These are phyloP conservation scores for Trichosanthes cucumerina DNA, from an alignment of 306 rosid species.

Conservation along the genomic window DNA sequence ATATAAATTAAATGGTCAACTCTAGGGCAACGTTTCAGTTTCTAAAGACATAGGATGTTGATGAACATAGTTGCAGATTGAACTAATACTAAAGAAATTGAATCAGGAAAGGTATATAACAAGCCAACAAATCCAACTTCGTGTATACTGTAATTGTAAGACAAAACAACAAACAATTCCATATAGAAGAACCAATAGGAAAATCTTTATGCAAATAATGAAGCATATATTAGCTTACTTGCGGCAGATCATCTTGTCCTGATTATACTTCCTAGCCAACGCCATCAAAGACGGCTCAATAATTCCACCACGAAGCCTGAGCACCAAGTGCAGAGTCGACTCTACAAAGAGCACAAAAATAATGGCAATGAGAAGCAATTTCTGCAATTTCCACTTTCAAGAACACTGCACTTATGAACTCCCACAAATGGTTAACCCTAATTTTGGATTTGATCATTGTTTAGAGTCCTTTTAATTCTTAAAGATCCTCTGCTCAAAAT, in stretches of 20 bases:
- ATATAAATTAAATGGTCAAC: not conserved
- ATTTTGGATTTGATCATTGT: not conserved
- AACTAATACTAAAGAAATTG: not conserved
- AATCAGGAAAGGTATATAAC: not conserved
- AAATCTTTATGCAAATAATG: not conserved
- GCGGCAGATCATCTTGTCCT: constrained; percentile 94
- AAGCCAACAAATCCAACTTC: not conserved
- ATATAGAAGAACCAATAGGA: not conserved
- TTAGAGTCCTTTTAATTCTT: not conserved
- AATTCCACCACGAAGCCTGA: constrained; percentile 99
- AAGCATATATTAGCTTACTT: constrained; percentile 38
- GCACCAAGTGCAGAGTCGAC: constrained; percentile 91
- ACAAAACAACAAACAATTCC: not conserved
- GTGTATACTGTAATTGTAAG: not conserved
- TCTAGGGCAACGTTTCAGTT: too few species aligned
- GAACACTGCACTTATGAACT: not conserved
- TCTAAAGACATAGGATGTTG: too few species aligned
- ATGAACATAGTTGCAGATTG: not conserved
- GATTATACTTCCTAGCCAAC: constrained; percentile 90
- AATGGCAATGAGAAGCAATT: not conserved
- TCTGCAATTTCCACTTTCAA: not conserved
- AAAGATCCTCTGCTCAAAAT: not conserved
- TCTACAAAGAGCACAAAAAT: constrained; percentile 28
- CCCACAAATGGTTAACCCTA: too few species aligned
- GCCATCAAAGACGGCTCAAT: constrained; percentile 98